A percentile compares a stretch with the other conserved stretches of the same genome.
phyloP scores from a whole-genome alignment of 805 yeast species.

The Isabelozyma pseudorhagii region DNA sequence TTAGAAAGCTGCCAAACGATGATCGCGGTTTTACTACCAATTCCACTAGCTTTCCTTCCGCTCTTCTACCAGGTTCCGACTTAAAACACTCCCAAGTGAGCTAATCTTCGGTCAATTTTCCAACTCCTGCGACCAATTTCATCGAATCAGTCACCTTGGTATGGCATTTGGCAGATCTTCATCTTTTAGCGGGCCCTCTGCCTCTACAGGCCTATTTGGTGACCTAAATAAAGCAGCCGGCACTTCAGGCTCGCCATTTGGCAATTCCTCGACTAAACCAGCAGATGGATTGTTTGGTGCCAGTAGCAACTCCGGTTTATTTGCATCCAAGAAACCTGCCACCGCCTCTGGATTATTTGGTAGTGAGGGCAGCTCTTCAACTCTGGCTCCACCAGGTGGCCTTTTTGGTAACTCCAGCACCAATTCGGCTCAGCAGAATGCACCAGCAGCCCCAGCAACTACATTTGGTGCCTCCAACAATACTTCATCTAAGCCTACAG shows the following conservation, averaged over 20 bases:
- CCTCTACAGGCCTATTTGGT: background rate
- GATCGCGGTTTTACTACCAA: background rate
- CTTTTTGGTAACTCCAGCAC: slow-evolving; percentile 18
- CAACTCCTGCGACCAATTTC: background rate
- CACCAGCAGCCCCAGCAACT: background rate
- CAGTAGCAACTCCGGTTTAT: background rate
- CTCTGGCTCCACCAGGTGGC: slow-evolving; percentile 1
- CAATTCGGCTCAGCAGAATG: background rate
- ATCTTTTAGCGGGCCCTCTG: slow-evolving; percentile 12
- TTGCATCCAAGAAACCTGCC: background rate
- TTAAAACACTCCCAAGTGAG: background rate
- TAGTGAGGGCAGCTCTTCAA: too few species aligned
- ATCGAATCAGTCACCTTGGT: background rate
- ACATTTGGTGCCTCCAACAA: slow-evolving; percentile 16
- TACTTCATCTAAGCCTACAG: slow-evolving; percentile 2
- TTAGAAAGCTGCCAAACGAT: background rate
- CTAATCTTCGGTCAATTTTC: background rate
- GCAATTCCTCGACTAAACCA: background rate
- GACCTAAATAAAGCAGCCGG: background rate
- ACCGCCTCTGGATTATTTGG: background rate
- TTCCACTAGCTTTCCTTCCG: too few species aligned
- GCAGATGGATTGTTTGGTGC: background rate
- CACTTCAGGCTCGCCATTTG: background rate
- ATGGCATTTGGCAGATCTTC: slow-evolving; percentile 13
- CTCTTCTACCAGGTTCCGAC: too few species aligned